Percentiles rank a stretch among this genome's conserved stretches.
phyloP scores from a whole-genome alignment of 257 asterid genomes.

The Oldenlandia corymbosa region DNA sequence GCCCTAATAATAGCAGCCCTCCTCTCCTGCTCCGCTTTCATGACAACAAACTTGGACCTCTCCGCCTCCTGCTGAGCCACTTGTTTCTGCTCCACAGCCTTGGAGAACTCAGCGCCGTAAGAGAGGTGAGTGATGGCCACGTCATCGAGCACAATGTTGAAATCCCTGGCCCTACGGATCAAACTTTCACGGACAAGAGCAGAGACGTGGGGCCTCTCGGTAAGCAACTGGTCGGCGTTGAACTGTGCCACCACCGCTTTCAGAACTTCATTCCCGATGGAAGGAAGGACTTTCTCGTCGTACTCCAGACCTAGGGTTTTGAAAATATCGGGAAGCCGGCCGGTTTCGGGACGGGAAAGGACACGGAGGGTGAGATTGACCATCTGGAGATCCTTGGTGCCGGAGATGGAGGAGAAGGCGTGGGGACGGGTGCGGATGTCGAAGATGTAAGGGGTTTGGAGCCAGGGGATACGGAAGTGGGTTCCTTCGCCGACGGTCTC shows the following conservation, averaged over 20 bases:
- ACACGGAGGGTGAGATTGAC: conserved; percentile 87
- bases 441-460: conserved; percentile 82
- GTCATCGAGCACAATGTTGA: conserved; percentile 80
- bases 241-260: conserved; percentile 93
- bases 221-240: conserved; percentile 88
- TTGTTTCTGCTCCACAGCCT: conserved; percentile 98
- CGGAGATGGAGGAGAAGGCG: conserved; percentile 73
- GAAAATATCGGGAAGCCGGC: conserved; percentile 62
- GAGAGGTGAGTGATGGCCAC: conserved; percentile 94
- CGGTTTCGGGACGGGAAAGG: conserved; percentile 80
- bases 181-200: conserved; percentile 84
- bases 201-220: conserved; percentile 90
- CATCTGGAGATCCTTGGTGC: conserved; percentile 97
- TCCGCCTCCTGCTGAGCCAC: conserved; percentile 99
- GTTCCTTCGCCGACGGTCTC: conserved; percentile 85
- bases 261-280: conserved; percentile 86
- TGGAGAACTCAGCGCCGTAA: conserved; percentile 83
- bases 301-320: conserved; percentile 84
- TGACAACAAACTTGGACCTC: conserved; percentile 84
- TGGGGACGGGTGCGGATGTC: conserved; percentile 91
- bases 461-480: conserved; percentile 83
- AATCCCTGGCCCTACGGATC: conserved; percentile 80
- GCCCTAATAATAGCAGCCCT: conserved; percentile 32
- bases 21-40: conserved; percentile 71
- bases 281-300: conserved; percentile 91